Evolutionary conservation across 2,329 filamentous ascomycete genomes (phyloP), one percentile per base, ranked within the genome.

Genomic region (Colletotrichum sp.): DNA sequence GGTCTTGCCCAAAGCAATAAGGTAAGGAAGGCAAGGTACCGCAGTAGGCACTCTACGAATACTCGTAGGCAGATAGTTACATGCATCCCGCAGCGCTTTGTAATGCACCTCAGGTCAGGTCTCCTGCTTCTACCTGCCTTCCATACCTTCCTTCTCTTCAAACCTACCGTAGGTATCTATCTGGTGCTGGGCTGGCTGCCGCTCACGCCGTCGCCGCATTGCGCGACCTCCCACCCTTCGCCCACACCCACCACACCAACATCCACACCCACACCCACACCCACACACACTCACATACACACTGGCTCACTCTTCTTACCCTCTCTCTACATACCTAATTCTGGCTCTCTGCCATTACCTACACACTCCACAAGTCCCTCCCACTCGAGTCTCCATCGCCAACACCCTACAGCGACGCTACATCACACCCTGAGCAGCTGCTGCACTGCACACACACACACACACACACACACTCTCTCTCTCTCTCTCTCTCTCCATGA

Each of bases 151-250:
- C 27, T 27, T 59, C 55, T 59, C 22, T 59, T 28, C 55, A 59
- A 27, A 59, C 12, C 52, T 27, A 27, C 25, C 15, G 34, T 36
- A 36, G 34, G 34, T 27, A 27, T n/a, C n/a, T 59, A 59, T 39
- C 44, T 74, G 60, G 30, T 48, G 39, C 39, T 48, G 39, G 39
- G 19, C 39, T 48, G 39, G 68, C 48, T 74, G 60, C 72, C 68
- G 72, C 72, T 71, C 72, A 75, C 72, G 68, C 68, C 55, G 70
- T 75, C 73, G 70, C 70, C 70, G 73, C 70, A 73, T 68, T 68
- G 64, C 70, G 70, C 64, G 73, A 75, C 73, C 70, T 75, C 64
- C 57, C 73, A 75, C 73, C 70, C 70, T 75, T 68, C n/a, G 30
- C 55, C 69, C 69, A 73, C 73, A 34, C 70, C 71, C 71, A 44